Evolutionary conservation across 331 rosid genomes (phyloP).

Genomic region (Telfairia occidentalis): DNA sequence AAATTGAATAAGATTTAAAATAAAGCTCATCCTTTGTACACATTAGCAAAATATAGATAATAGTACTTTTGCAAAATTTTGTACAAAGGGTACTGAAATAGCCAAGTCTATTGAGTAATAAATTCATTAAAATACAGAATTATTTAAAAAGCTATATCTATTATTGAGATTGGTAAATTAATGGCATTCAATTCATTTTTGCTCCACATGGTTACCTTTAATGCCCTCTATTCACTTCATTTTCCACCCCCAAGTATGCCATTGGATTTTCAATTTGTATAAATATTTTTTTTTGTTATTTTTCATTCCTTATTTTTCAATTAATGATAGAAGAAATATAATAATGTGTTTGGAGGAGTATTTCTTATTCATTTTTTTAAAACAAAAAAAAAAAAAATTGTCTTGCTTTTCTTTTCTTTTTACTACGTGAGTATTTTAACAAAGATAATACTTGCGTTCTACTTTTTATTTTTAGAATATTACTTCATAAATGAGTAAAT

Average conservation of each 20-base stretch:
- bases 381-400: too few species aligned
- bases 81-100: background rate
- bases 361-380: too few species aligned
- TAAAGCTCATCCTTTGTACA: background rate
- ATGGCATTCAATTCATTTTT: background rate
- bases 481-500: too few species aligned
- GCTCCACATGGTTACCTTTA: background rate
- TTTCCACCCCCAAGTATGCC: background rate
- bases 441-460: too few species aligned
- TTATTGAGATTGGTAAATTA: background rate
- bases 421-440: too few species aligned
- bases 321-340: too few species aligned
- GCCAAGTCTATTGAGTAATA: background rate
- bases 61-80: background rate
- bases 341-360: too few species aligned
- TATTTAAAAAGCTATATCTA: background rate
- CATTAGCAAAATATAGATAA: background rate
- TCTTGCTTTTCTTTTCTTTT: too few species aligned
- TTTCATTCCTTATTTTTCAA: too few species aligned
- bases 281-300: too few species aligned
- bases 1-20: background rate
- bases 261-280: background rate
- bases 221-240: background rate
- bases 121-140: background rate
- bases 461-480: too few species aligned